These are phyloP conservation scores for Shiraia bambusicola DNA, from an alignment of 2,329 filamentous ascomycete species.

Conservation along the genomic window DNA sequence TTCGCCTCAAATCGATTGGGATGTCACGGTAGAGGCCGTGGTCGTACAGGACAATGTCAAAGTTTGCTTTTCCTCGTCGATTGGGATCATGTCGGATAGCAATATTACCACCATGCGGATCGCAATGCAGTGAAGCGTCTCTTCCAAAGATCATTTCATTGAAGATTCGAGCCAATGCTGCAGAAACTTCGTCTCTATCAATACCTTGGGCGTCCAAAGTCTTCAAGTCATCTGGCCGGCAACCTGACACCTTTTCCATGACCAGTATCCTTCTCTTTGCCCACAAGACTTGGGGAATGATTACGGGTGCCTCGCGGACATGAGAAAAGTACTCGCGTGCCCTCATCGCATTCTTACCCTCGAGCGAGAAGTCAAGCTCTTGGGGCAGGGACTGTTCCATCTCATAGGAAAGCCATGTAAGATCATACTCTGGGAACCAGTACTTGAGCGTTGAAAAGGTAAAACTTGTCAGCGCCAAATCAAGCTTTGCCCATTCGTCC, in stretches of 20 bases:
- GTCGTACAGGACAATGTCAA: constrained; percentile 94
- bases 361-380: constrained; percentile 85
- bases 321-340: constrained; percentile 79
- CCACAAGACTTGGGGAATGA: constrained; percentile 90
- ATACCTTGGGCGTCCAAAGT: constrained; percentile 86
- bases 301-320: constrained; percentile 72
- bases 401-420: constrained; percentile 92
- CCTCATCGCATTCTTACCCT: constrained; percentile 79
- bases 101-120: constrained; percentile 95
- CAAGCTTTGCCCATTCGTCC: constrained; percentile 85
- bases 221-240: constrained; percentile 82
- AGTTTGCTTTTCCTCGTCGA: constrained; percentile 66
- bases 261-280: constrained; percentile 85
- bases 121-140: constrained; percentile 87
- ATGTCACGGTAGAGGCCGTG: constrained; percentile 96
- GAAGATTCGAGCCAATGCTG: constrained; percentile 86
- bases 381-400: constrained; percentile 89
- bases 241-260: constrained; percentile 89
- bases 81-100: constrained; percentile 77
- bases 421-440: constrained; percentile 96
- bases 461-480: constrained; percentile 81
- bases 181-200: constrained; percentile 92
- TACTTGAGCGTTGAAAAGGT: constrained; percentile 87
- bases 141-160: constrained; percentile 99
- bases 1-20: constrained; percentile 71